These are phyloP conservation scores for Suillus brevipes DNA, from an alignment of 768 basidiomycete species.

Conservation along the genomic window DNA sequence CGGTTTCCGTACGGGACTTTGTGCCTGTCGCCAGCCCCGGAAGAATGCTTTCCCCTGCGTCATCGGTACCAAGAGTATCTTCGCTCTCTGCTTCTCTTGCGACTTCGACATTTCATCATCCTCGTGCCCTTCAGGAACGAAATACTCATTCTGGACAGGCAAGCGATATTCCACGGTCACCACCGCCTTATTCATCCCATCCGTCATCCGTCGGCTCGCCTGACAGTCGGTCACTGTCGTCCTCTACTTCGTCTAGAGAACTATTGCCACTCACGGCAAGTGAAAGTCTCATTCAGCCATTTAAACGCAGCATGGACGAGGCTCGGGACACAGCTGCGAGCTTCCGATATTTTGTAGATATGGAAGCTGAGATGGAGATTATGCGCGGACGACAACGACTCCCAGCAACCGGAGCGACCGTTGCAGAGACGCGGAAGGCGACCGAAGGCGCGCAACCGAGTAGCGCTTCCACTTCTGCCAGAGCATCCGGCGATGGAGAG, in stretches of 20 bases:
- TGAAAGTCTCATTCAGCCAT: constrained; percentile 34
- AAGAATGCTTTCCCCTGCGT: constrained; percentile 38
- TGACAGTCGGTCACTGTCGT: constrained; percentile 21
- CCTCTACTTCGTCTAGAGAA: constrained; percentile 16
- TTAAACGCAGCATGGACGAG: constrained; percentile 50
- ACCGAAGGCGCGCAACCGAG: constrained; percentile 14
- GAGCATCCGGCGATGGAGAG: constrained; percentile 7
- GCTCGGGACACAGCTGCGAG: constrained; percentile 46
- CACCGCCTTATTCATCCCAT: constrained; percentile 38
- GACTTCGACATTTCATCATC: constrained; percentile 57
- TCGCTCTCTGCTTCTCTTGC: constrained; percentile 72
- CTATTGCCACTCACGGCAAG: constrained; percentile 26
- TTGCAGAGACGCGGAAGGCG: constrained; percentile 7
- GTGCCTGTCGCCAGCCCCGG: constrained; percentile 45
- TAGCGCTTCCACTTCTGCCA: constrained; percentile 16
- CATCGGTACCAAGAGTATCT: constrained; percentile 48
- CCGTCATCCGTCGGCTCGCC: constrained; percentile 32
- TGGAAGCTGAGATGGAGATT: constrained; percentile 40
- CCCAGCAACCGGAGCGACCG: constrained; percentile 6
- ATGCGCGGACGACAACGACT: constrained; percentile 25
- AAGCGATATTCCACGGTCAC: constrained; percentile 26
- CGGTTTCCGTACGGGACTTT: constrained; percentile 53
- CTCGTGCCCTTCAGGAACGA: constrained; percentile 34
- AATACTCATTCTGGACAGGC: constrained; percentile 16
- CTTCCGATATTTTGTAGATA: constrained; percentile 46